Conservation (phyloP, 2,329 filamentous ascomycete species). For the Knoxdaviesia capensis region DNA sequence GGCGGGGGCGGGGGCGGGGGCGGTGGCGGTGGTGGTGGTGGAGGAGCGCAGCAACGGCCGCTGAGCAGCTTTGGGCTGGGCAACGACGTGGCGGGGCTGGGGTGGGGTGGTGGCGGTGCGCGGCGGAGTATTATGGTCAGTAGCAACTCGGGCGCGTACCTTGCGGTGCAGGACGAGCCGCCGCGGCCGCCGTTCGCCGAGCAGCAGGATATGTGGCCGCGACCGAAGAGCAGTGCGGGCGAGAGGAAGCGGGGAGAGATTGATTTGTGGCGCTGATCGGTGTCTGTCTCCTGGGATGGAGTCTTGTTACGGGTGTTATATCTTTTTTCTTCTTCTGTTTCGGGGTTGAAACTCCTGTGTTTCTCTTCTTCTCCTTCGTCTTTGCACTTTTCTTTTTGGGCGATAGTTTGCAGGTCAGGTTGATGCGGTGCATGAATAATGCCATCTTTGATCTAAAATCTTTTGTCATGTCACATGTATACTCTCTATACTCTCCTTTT, state of each 20-base stretch:
- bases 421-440: no score
- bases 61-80: slow-evolving; percentile 36
- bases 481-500: no score
- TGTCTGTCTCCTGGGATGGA: background rate
- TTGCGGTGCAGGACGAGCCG: slow-evolving; percentile 24
- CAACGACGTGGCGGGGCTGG: slow-evolving; percentile 25
- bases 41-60: slow-evolving; percentile 15
- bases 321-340: background rate
- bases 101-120: slow-evolving; percentile 30
- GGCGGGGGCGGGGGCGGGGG: slow-evolving; percentile 8
- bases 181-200: slow-evolving; percentile 5
- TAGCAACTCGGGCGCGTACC: slow-evolving; percentile 28
- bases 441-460: no score
- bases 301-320: no score
- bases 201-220: slow-evolving; percentile 18
- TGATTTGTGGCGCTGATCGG: slow-evolving; percentile 21
- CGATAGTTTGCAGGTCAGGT: no score
- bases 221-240: slow-evolving; percentile 22
- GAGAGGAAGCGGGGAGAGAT: slow-evolving; percentile 15
- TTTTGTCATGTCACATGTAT: no score
- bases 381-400: no score
- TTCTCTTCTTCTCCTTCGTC: background rate
- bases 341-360: background rate
- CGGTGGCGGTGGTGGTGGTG: background rate
- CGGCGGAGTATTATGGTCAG: slow-evolving; percentile 33